phyloP scores from a whole-genome alignment of 352 stramenopile genomes.

The Phytophthora nicotianae region DNA sequence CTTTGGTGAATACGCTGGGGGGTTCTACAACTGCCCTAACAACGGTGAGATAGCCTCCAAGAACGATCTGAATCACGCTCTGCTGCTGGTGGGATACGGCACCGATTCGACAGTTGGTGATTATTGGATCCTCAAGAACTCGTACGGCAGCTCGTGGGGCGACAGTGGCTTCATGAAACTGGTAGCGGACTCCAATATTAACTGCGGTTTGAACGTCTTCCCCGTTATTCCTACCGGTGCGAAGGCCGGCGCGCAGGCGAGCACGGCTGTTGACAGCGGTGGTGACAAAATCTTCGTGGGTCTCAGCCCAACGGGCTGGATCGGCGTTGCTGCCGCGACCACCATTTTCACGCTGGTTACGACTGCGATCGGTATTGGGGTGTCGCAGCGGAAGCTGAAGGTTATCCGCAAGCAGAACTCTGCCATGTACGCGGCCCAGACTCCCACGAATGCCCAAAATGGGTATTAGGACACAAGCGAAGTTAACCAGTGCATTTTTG shows the following conservation, averaged over 20 bases:
- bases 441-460: slow-evolving; percentile 13
- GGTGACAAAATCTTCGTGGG: slow-evolving; percentile 68
- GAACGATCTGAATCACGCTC: slow-evolving; percentile 76
- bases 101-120: slow-evolving; percentile 59
- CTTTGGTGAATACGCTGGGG: slow-evolving; percentile 74
- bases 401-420: slow-evolving; percentile 59
- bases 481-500: slow-evolving; percentile 5
- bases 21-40: slow-evolving; percentile 80
- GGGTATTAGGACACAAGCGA: slow-evolving; percentile 8
- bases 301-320: slow-evolving; percentile 59
- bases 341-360: slow-evolving; percentile 54
- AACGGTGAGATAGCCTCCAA: slow-evolving; percentile 64
- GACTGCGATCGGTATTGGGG: slow-evolving; percentile 47
- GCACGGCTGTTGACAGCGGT: slow-evolving; percentile 62
- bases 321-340: slow-evolving; percentile 52
- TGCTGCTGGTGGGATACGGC: slow-evolving; percentile 80
- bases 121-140: slow-evolving; percentile 89
- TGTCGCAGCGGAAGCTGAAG: slow-evolving; percentile 50
- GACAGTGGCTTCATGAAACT: slow-evolving; percentile 69
- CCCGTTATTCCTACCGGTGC: slow-evolving; percentile 71
- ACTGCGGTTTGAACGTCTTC: slow-evolving; percentile 84
- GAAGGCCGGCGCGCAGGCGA: slow-evolving; percentile 45
- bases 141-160: slow-evolving; percentile 75
- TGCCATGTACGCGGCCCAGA: slow-evolving; percentile 39
- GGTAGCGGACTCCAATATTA: slow-evolving; percentile 69